A percentile compares a stretch with the other conserved stretches of the same genome.
phyloP scores from a whole-genome alignment of 768 basidiomycete species.

The Candolleomyces aberdarensis region DNA sequence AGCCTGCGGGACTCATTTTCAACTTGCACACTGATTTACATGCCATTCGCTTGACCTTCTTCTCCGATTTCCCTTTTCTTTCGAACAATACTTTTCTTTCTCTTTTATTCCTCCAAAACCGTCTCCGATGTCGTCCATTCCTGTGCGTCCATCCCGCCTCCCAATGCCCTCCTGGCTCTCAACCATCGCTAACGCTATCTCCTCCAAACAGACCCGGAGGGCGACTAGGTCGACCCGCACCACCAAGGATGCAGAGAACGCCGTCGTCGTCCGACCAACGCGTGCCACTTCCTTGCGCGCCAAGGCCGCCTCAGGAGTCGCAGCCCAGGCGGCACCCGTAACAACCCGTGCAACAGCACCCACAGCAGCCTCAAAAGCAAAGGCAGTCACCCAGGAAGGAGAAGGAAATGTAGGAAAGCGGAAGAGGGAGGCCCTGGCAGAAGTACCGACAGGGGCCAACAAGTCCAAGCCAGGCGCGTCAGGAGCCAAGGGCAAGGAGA shows the following conservation, averaged over 20 bases:
- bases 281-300: slow-evolving; percentile 41
- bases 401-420: slow-evolving; percentile 62
- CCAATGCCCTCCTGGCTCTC: background rate
- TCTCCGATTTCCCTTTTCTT: background rate
- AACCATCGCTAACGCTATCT: background rate
- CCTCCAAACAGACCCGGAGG: slow-evolving; percentile 26
- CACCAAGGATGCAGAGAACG: slow-evolving; percentile 72
- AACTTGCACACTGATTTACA: background rate
- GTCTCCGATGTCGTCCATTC: slow-evolving; percentile 7
- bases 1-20: background rate
- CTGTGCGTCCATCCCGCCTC: background rate
- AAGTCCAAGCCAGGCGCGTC: slow-evolving; percentile 36
- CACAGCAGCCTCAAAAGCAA: slow-evolving; percentile 34
- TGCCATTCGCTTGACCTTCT: background rate
- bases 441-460: slow-evolving; percentile 58
- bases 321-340: background rate
- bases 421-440: slow-evolving; percentile 77
- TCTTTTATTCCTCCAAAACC: background rate
- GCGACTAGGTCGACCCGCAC: slow-evolving; percentile 39
- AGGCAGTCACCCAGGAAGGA: background rate
- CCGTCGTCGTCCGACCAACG: slow-evolving; percentile 60
- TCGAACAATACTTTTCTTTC: slow-evolving; percentile 1
- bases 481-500: slow-evolving; percentile 54
- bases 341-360: slow-evolving; percentile 38
- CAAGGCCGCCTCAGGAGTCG: slow-evolving; percentile 8